A percentile compares a stretch with the other conserved stretches of the same genome.
These are phyloP conservation scores for Trypanosoma platydactyli DNA, from an alignment of 208 protist genomes.

Conservation along the genomic window DNA sequence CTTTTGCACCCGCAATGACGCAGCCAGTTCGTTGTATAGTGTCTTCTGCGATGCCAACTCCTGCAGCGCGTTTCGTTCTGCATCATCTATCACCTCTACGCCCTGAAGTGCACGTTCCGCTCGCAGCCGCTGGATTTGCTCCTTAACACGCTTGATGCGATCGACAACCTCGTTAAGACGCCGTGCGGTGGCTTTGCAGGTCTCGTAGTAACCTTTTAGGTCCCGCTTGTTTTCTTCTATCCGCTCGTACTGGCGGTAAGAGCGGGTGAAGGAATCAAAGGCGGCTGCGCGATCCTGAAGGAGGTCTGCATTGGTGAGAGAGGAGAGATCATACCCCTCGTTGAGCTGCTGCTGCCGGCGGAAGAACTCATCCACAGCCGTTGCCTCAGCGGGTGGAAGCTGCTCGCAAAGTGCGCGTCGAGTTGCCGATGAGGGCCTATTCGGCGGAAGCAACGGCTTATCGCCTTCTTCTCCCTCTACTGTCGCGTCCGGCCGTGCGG, in stretches of 20 bases:
- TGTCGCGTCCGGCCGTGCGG: too few relatives aligned
- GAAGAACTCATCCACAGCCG: constrained; percentile 53
- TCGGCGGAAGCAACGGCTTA: too few relatives aligned
- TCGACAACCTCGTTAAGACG: constrained; percentile 71
- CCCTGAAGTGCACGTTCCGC: constrained; percentile 82
- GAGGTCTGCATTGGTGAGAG: constrained; percentile 71
- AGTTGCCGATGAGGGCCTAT: too few relatives aligned
- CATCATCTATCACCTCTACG: constrained; percentile 47
- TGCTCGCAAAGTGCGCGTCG: constrained; percentile 28
- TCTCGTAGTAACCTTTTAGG: constrained; percentile 63
- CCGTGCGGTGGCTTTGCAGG: constrained; percentile 65
- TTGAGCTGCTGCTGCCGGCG: constrained; percentile 43
- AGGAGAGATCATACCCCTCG: constrained; percentile 46
- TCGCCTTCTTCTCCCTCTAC: too few relatives aligned
- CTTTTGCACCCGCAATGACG: constrained; percentile 61
- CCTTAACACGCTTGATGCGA: constrained; percentile 71
- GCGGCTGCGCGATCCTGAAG: constrained; percentile 75
- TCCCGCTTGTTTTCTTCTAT: constrained; percentile 73
- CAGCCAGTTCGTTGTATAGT: constrained; percentile 54
- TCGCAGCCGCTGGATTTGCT: constrained; percentile 66
- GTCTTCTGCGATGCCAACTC: constrained; percentile 42
- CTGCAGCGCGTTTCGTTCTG: constrained; percentile 42
- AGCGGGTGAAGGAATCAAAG: constrained; percentile 86
- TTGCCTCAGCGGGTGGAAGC: constrained; percentile 35
- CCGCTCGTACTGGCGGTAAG: constrained; percentile 73